A percentile compares a stretch with the other conserved stretches of the same genome.
phyloP scores from a whole-genome alignment of 768 basidiomycete genomes.

The Filobasidium wieringae region DNA sequence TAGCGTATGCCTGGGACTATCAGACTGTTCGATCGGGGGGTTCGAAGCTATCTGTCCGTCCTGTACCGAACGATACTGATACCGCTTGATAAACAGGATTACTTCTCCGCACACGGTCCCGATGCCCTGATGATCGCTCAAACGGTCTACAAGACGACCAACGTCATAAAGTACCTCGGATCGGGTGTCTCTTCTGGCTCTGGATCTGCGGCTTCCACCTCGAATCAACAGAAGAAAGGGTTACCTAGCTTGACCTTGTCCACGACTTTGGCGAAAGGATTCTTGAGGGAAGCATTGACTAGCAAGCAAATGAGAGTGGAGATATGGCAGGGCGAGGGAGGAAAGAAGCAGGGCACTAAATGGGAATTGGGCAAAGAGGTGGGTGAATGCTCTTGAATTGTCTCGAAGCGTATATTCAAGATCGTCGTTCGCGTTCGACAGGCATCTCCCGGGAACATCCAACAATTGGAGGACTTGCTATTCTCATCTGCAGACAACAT shows the following conservation, averaged over 20 bases:
- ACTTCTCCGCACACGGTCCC: conserved; percentile 74
- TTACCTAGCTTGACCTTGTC: conserved; percentile 70
- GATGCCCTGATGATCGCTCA: conserved; percentile 78
- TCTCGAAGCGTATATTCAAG: not conserved
- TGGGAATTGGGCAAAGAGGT: conserved; percentile 76
- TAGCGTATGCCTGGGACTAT: conserved; percentile 54
- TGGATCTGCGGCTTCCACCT: conserved; percentile 15
- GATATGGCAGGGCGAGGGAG: conserved; percentile 68
- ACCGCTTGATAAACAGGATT: conserved; percentile 42
- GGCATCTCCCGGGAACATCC: conserved; percentile 67
- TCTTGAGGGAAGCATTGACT: conserved; percentile 81
- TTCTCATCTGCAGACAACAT: conserved; percentile 68
- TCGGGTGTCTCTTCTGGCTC: conserved; percentile 10
- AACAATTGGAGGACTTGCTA: conserved; percentile 63
- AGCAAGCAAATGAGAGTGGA: conserved; percentile 80
- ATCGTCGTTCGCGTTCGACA: conserved; percentile 2
- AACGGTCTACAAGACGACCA: conserved; percentile 53
- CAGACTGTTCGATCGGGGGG: conserved; percentile 67
- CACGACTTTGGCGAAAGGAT: conserved; percentile 60
- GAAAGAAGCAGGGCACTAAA: conserved; percentile 59
- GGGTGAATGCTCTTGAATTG: conserved; percentile 17
- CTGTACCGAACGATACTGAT: not conserved
- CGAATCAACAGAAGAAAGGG: conserved; percentile 35
- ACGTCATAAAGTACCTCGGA: conserved; percentile 86
- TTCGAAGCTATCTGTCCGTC: conserved; percentile 17